A percentile compares a stretch with the other conserved stretches of the same genome.
Conservation (phyloP, 768 basidiomycete genomes). For the Termitomyces titanicus region DNA sequence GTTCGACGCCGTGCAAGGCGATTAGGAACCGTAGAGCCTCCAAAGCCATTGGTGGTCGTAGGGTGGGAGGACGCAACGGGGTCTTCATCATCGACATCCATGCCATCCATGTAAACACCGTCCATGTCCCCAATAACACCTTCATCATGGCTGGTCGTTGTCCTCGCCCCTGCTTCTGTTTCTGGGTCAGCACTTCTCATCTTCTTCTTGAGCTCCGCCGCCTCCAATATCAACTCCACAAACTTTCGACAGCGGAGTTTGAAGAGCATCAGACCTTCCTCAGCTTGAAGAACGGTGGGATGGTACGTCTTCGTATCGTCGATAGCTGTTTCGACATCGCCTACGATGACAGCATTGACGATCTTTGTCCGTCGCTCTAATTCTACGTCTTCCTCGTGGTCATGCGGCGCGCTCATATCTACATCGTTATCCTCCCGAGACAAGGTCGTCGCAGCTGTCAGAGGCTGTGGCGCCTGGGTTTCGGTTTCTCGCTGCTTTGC, state of each 20-base stretch:
- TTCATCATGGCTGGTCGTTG: conserved; percentile 20
- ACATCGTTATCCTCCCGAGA: conserved; percentile 29
- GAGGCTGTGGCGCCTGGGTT: conserved; percentile 12
- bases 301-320: conserved; percentile 50
- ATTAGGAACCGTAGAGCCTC: conserved; percentile 17
- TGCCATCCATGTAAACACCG: conserved; percentile 33
- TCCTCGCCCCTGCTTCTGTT: not conserved
- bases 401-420: conserved; percentile 39
- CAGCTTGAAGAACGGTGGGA: conserved; percentile 61
- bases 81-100: conserved; percentile 54
- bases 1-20: conserved; percentile 5
- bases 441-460: conserved; percentile 5
- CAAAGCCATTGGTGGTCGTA: conserved; percentile 24
- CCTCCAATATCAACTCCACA: conserved; percentile 74
- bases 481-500: conserved; percentile 37
- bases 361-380: conserved; percentile 69
- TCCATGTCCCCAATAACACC: conserved; percentile 38
- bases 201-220: conserved; percentile 64
- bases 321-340: conserved; percentile 71
- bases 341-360: conserved; percentile 62
- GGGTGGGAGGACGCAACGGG: conserved; percentile 11
- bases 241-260: conserved; percentile 83
- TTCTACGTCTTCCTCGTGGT: conserved; percentile 16
- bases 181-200: conserved; percentile 29
- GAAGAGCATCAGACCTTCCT: conserved; percentile 71